Conservation (phyloP, 1,284 basidiomycete species). For the Leccinum variabile region DNA sequence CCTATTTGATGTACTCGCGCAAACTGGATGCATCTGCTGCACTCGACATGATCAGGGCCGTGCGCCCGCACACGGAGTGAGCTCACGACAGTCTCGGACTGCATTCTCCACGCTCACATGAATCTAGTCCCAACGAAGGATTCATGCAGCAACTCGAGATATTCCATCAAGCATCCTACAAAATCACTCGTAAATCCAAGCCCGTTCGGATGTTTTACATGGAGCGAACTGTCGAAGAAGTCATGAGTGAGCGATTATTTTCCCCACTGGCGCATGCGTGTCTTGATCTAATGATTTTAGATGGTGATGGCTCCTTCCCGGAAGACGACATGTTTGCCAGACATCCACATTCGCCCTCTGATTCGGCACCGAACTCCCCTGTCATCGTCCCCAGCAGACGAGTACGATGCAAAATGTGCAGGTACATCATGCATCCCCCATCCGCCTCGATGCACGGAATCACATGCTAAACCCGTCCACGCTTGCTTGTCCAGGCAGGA, state of each 20-base stretch:
- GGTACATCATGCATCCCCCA: conserved; percentile 42
- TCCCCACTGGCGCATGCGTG: background rate
- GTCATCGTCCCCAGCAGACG: conserved; percentile 49
- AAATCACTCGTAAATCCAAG: conserved; percentile 69
- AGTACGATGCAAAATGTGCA: conserved; percentile 91
- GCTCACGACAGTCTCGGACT: conserved; percentile 25
- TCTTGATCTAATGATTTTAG: conserved; percentile 39
- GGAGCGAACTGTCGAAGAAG: conserved; percentile 68
- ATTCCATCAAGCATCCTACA: conserved; percentile 71
- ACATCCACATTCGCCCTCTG: conserved; percentile 64
- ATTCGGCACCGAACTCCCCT: conserved; percentile 62
- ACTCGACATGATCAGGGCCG: conserved; percentile 62
- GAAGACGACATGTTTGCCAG: conserved; percentile 73
- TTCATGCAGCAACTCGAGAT: conserved; percentile 79
- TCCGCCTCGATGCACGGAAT: background rate
- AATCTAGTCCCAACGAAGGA: conserved; percentile 70
- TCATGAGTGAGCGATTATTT: conserved; percentile 62
- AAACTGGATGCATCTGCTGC: conserved; percentile 67
- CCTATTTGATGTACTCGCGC: conserved; percentile 79
- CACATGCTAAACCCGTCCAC: conserved; percentile 1
- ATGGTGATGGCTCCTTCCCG: conserved; percentile 67
- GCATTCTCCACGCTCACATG: conserved; percentile 9
- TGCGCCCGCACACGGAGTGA: conserved; percentile 69
- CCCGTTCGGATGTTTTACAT: conserved; percentile 79
- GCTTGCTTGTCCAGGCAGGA: conserved; percentile 56